A percentile compares a stretch with the other conserved stretches of the same genome.
These are phyloP conservation scores for Clavaria fumosa DNA, from an alignment of 768 basidiomycete species.

Conservation along the genomic window DNA sequence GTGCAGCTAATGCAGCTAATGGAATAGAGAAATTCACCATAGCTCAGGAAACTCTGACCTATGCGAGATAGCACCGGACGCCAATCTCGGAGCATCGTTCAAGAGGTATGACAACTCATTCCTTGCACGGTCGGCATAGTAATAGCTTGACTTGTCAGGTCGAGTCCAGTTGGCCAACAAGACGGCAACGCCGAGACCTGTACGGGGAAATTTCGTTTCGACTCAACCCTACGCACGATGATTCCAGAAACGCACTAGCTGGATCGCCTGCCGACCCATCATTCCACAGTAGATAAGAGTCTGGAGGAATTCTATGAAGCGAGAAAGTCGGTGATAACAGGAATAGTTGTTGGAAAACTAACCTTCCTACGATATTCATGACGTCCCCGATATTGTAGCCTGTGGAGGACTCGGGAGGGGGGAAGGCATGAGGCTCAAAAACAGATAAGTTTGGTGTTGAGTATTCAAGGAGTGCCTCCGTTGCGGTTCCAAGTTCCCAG, in stretches of 20 bases:
- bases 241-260: slow-evolving; percentile 25
- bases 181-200: slow-evolving; percentile 38
- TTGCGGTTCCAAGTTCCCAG: slow-evolving; percentile 46
- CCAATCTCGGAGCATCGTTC: slow-evolving; percentile 26
- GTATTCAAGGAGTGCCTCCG: slow-evolving; percentile 40
- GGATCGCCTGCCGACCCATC: slow-evolving; percentile 46
- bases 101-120: slow-evolving; percentile 36
- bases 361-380: slow-evolving; percentile 25
- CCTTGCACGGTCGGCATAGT: slow-evolving; percentile 27
- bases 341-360: no score
- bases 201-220: no score
- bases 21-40: slow-evolving; percentile 22
- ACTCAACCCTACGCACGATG: no score
- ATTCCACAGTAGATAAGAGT: no score
- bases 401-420: no score
- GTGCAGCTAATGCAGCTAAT: neutral
- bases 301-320: no score
- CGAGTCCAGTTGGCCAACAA: slow-evolving; percentile 39
- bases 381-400: slow-evolving; percentile 25
- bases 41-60: slow-evolving; percentile 35
- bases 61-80: slow-evolving; percentile 45
- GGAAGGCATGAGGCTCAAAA: slow-evolving; percentile 27
- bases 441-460: slow-evolving; percentile 35
- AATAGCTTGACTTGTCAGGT: slow-evolving; percentile 16
- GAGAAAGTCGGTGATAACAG: no score